These are phyloP conservation scores for Sphagnum contortum DNA, from an alignment of 225 moss, liverwort and hornwort genomes.

Conservation along the genomic window DNA sequence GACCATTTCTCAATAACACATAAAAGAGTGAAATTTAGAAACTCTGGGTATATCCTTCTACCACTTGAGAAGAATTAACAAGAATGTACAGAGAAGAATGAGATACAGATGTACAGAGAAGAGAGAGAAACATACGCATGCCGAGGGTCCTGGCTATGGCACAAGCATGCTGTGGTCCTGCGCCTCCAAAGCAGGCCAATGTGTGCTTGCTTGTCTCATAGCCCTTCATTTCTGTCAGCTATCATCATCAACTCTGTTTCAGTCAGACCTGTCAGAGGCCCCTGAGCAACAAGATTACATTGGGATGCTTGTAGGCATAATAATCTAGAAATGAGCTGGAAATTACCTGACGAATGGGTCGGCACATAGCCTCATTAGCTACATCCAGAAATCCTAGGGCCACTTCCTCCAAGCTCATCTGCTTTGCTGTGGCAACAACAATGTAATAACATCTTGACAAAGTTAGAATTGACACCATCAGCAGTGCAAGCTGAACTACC, in stretches of 20 bases:
- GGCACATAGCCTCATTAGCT: slow-evolving; percentile 98
- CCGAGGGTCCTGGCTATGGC: slow-evolving; percentile 84
- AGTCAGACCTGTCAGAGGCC: background rate
- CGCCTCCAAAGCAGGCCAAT: slow-evolving; percentile 94
- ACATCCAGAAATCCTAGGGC: slow-evolving; percentile 91
- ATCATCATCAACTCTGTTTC: background rate
- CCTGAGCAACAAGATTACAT: background rate
- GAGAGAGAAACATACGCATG: slow-evolving; percentile 35
- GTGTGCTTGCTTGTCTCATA: slow-evolving; percentile 87
- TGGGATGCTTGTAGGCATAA: too few species aligned
- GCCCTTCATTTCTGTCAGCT: slow-evolving; percentile 98
- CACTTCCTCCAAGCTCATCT: slow-evolving; percentile 82
- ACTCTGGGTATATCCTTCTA: too few species aligned
- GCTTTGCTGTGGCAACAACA: slow-evolving; percentile 22
- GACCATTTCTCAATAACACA: too few species aligned
- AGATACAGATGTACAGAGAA: too few species aligned
- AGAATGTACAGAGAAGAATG: too few species aligned
- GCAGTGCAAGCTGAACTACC: too few species aligned
- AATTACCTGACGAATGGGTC: slow-evolving; percentile 80
- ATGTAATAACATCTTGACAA: background rate
- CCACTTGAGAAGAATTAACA: too few species aligned
- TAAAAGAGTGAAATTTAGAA: too few species aligned
- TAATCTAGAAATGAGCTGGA: background rate
- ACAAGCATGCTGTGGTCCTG: slow-evolving; percentile 98
- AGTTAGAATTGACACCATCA: background rate